A percentile compares a stretch with the other conserved stretches of the same genome.
Evolutionary conservation across 2,329 filamentous ascomycete genomes (phyloP).

Genomic region (Penicillium sp.): DNA sequence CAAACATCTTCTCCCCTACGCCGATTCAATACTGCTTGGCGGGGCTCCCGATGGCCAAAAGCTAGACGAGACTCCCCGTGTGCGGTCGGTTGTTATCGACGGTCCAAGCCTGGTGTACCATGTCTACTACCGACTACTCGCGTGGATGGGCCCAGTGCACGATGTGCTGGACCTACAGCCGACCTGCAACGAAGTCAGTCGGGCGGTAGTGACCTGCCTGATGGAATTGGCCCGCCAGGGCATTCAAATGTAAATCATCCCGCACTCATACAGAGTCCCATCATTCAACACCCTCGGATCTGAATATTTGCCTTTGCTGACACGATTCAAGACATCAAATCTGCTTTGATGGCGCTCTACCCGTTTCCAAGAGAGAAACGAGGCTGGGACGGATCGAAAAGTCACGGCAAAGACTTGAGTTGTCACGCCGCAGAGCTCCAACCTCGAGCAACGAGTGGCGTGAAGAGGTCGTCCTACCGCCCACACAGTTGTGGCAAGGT

Average conservation of each 20-base stretch:
- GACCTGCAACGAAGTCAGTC: constrained; percentile 65
- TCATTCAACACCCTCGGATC: not conserved
- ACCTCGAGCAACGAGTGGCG: constrained; percentile 8
- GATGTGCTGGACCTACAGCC: constrained; percentile 58
- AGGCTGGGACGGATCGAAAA: constrained; percentile 63
- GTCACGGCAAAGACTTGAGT: constrained; percentile 59
- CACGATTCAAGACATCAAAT: constrained; percentile 61
- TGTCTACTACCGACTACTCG: constrained; percentile 62
- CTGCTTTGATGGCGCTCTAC: constrained; percentile 85
- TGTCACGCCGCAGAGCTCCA: constrained; percentile 41
- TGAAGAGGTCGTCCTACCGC: constrained; percentile 17
- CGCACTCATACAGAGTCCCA: not conserved
- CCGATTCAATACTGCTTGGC: constrained; percentile 29
- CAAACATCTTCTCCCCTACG: constrained; percentile 35
- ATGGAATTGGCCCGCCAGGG: constrained; percentile 57
- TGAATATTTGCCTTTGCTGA: not conserved
- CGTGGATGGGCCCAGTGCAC: constrained; percentile 37
- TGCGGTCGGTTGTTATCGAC: constrained; percentile 62
- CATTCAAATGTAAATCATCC: constrained; percentile 61
- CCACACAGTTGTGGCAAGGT: constrained; percentile 31
- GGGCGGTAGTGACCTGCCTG: constrained; percentile 64
- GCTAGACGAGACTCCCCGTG: constrained; percentile 13
- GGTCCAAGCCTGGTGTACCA: constrained; percentile 78
- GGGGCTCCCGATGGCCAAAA: constrained; percentile 8
- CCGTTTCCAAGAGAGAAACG: constrained; percentile 63